phyloP scores from a whole-genome alignment of 768 basidiomycete genomes.

The Leccinum rimulosum region DNA sequence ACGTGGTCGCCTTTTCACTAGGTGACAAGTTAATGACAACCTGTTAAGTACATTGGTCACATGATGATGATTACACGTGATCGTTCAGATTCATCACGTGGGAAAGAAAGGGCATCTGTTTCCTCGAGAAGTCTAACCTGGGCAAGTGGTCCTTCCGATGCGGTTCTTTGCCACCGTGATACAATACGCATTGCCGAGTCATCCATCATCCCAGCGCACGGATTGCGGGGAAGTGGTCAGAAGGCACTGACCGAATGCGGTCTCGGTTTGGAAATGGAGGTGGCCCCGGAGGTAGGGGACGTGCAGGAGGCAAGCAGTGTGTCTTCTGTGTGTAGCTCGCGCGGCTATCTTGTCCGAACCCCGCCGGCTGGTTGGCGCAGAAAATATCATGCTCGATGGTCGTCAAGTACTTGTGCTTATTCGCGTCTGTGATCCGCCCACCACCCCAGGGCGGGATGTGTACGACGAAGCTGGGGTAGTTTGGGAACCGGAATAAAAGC shows the following conservation, averaged over 20 bases:
- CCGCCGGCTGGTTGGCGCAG: slow-evolving; percentile 3
- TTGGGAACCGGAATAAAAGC: slow-evolving; percentile 4
- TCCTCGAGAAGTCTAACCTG: slow-evolving; percentile 2
- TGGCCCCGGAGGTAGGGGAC: slow-evolving; percentile 7
- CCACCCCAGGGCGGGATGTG: not conserved
- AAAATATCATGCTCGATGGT: slow-evolving; percentile 1
- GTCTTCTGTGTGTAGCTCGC: slow-evolving; percentile 1
- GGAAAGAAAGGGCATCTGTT: slow-evolving; percentile 5
- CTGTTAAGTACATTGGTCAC: not conserved
- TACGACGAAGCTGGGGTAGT: not conserved
- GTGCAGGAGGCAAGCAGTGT: slow-evolving; percentile 2
- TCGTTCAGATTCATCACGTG: slow-evolving; percentile 23
- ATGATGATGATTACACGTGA: slow-evolving; percentile 18
- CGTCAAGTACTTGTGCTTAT: not conserved
- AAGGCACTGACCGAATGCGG: not conserved
- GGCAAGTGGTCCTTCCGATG: slow-evolving; percentile 7
- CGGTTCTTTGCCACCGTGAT: slow-evolving; percentile 1
- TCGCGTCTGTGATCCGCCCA: slow-evolving; percentile 13
- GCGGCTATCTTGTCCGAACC: slow-evolving; percentile 1
- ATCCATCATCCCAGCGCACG: not conserved
- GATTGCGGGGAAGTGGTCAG: not conserved
- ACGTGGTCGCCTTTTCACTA: slow-evolving; percentile 5
- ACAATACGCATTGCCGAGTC: not conserved
- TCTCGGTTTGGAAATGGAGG: not conserved
- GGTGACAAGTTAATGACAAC: slow-evolving; percentile 6